A percentile compares a stretch with the other conserved stretches of the same genome.
phyloP scores from a whole-genome alignment of 345 rosid genomes.

The Garcia nutans region DNA sequence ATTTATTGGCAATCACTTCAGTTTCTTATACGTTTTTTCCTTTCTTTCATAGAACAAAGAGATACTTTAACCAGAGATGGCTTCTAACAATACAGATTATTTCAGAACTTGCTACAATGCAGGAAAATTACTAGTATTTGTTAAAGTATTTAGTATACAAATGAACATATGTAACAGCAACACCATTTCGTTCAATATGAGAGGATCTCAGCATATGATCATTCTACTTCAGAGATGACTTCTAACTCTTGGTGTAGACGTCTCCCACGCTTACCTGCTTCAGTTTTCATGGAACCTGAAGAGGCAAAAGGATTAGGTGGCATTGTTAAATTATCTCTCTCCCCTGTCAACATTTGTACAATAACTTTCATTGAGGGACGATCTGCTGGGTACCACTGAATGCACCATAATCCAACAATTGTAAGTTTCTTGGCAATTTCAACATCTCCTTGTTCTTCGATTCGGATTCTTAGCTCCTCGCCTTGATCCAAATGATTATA shows the following conservation, averaged over 20 bases:
- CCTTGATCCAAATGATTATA: conserved; percentile 13
- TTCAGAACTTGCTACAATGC: neutral
- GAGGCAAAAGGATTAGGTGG: conserved; percentile 11
- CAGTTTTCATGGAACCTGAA: neutral
- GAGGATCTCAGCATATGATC: neutral
- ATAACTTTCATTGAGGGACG: conserved; percentile 7
- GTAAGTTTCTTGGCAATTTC: conserved; percentile 10
- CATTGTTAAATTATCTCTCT: neutral
- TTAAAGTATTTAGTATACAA: too few species aligned
- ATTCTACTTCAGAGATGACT: conserved; percentile 3
- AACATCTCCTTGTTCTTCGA: conserved; percentile 6
- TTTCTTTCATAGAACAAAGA: too few species aligned
- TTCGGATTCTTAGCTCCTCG: conserved; percentile 8
- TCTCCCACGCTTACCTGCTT: conserved; percentile 6
- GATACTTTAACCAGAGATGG: too few species aligned
- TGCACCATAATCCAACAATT: conserved; percentile 16
- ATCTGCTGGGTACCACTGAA: conserved; percentile 11
- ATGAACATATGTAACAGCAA: too few species aligned
- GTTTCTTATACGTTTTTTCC: too few species aligned
- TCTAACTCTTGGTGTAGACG: neutral
- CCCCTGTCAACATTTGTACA: conserved; percentile 10
- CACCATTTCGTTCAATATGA: neutral
- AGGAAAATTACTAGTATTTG: too few species aligned
- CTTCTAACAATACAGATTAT: too few species aligned
- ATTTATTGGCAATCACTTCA: too few species aligned